Percentiles rank a stretch among this genome's conserved stretches.
Conservation (phyloP, 306 rosid genomes). For the Glycine latifolia region DNA sequence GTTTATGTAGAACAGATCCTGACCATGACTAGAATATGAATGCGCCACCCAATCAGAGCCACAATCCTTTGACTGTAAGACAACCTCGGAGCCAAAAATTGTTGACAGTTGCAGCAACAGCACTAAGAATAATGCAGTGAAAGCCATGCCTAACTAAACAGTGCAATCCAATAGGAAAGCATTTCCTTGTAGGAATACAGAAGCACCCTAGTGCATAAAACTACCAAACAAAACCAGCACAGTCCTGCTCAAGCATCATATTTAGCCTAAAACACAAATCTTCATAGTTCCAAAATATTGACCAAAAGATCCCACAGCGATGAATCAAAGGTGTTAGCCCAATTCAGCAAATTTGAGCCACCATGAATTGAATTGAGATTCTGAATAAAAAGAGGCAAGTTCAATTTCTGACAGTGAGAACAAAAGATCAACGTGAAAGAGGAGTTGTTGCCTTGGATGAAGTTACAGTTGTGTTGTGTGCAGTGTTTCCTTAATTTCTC, state of each 20-base stretch:
- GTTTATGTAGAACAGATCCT: constrained; percentile 65
- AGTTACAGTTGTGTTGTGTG: not conserved
- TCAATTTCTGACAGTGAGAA: constrained; percentile 29
- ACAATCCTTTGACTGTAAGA: constrained; percentile 59
- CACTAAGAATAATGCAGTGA: constrained; percentile 49
- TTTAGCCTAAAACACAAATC: constrained; percentile 28
- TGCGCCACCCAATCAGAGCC: constrained; percentile 57
- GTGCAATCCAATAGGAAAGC: constrained; percentile 41
- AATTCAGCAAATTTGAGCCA: constrained; percentile 49
- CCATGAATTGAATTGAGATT: constrained; percentile 23
- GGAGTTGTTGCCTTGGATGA: constrained; percentile 23
- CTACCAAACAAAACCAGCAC: constrained; percentile 35
- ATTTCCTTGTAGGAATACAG: constrained; percentile 39
- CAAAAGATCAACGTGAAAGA: constrained; percentile 32
- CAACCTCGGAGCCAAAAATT: constrained; percentile 58
- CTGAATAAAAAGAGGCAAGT: constrained; percentile 33
- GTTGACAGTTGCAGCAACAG: constrained; percentile 58
- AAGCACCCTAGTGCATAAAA: not conserved
- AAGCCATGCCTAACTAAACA: constrained; percentile 57
- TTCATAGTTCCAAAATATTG: constrained; percentile 33
- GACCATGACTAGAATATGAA: constrained; percentile 57
- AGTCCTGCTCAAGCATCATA: constrained; percentile 43
- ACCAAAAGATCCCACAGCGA: constrained; percentile 23
- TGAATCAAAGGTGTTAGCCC: constrained; percentile 31
- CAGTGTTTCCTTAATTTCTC: constrained; percentile 37